Base-by-base conservation (phyloP, 2,329 filamentous ascomycete genomes). In the Stromatinia cepivora region DNA sequence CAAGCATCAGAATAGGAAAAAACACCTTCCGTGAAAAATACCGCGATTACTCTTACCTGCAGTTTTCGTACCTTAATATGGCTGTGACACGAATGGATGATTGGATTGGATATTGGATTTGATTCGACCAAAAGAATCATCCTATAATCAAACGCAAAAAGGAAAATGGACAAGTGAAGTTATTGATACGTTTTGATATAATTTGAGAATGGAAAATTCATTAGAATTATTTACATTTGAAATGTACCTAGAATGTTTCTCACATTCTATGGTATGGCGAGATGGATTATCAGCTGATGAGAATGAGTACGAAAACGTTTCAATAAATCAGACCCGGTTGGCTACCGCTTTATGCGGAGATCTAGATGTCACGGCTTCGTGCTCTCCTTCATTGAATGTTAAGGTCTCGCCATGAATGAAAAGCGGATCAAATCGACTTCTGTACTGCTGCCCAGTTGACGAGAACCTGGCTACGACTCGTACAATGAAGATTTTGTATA, bases 401-500 rank as follows among this genome's bases (percentile, higher is more conserved):
- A n/a, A 36, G 46, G 61, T 63, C 61, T 52, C 61, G 46, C 61
- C 61, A 28, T 34, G 66, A 45, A 53, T 36, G 45, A 48, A 53
- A 63, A 68, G 57, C 66, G 66, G 66, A 68, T 68, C 66, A 15
- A 28, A 56, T 66, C 50, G 28, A 42, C 45, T 68, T 56, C 66
- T 68, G 66, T 68, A 36, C 57, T 64, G 66, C 66, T 68, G 57
- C 66, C 36, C 66, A 68, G 66, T 67, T 68, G 50, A 68, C 66
- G 58, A 64, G 59, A 68, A 68, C 66, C 66, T 46, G 66, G 66
- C 46, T 68, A 63, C 42, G n/a, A 54, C 31, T 63, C 59, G 63
- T 42, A 64, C 61, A 42, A 52, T 64, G 10, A 17, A 39, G 34
- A 39, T 52, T 22, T 20, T 36, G 46, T 52, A 52, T 63, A 39